Conservation (phyloP, 164 flowering plant genomes). For the Tetracentron sinense region DNA sequence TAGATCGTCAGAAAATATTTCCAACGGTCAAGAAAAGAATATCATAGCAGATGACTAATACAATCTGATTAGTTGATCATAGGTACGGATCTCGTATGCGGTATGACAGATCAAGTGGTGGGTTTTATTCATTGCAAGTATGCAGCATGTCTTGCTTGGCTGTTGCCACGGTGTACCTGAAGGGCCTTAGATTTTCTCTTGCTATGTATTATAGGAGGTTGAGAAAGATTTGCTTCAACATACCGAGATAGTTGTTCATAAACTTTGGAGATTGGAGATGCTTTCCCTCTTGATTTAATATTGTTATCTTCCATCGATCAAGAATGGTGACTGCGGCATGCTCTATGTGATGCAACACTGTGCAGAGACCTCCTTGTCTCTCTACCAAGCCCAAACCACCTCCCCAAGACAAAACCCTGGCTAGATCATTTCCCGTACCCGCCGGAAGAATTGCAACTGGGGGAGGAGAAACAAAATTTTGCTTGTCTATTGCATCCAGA, state of each 20-base stretch:
- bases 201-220: not conserved
- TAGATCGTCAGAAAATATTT: not conserved
- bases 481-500: slow-evolving; percentile 87
- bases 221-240: slow-evolving; percentile 8
- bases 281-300: slow-evolving; percentile 59
- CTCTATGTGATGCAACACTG: slow-evolving; percentile 76
- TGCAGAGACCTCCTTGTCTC: slow-evolving; percentile 93
- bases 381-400: slow-evolving; percentile 94
- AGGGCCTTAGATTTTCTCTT: not conserved
- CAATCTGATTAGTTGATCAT: not conserved
- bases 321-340: slow-evolving; percentile 97
- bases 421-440: slow-evolving; percentile 98
- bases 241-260: slow-evolving; percentile 97
- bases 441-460: slow-evolving; percentile 99
- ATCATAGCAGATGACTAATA: too few relatives aligned
- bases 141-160: not conserved
- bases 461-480: slow-evolving; percentile 95
- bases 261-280: slow-evolving; percentile 58
- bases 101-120: not conserved
- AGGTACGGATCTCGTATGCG: too few relatives aligned
- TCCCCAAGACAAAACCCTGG: slow-evolving; percentile 95
- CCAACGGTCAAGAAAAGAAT: not conserved
- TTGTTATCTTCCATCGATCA: slow-evolving; percentile 87
- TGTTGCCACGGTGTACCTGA: not conserved
- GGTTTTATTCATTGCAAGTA: not conserved